Evolutionary conservation across 495 filamentous ascomycete genomes (phyloP).

Genomic region (Penicillium chermesinum): DNA sequence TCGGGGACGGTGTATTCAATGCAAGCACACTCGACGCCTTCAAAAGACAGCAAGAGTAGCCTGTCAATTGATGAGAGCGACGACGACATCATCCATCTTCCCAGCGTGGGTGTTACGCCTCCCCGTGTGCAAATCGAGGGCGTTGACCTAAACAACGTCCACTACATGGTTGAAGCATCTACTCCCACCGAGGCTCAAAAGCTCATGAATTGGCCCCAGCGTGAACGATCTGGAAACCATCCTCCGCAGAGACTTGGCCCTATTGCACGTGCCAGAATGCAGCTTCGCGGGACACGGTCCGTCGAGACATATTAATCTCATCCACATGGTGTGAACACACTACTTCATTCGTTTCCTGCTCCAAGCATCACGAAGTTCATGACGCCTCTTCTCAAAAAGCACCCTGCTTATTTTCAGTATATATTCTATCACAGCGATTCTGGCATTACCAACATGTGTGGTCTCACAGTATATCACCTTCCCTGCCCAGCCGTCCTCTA

Average conservation of each 20-base stretch:
- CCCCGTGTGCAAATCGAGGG: constrained; percentile 33
- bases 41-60: constrained; percentile 18
- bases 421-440: neutral
- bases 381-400: neutral
- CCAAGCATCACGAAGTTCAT: neutral
- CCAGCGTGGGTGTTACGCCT: constrained; percentile 21
- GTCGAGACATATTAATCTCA: constrained; percentile 21
- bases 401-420: neutral
- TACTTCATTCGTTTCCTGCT: no score
- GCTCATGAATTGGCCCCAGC: constrained; percentile 34
- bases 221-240: constrained; percentile 5
- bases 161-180: constrained; percentile 29
- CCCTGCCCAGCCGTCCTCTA: no score
- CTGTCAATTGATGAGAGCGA: constrained; percentile 29
- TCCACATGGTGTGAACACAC: neutral
- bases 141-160: constrained; percentile 38
- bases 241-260: constrained; percentile 21
- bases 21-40: constrained; percentile 34
- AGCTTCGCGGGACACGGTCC: constrained; percentile 21
- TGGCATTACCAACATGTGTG: neutral
- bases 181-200: constrained; percentile 26
- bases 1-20: constrained; percentile 29
- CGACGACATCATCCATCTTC: constrained; percentile 38
- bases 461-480: neutral
- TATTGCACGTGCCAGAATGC: constrained; percentile 20